These are phyloP conservation scores for Phytopythium mirpurense DNA, from an alignment of 352 stramenopile genomes.

Conservation along the genomic window DNA sequence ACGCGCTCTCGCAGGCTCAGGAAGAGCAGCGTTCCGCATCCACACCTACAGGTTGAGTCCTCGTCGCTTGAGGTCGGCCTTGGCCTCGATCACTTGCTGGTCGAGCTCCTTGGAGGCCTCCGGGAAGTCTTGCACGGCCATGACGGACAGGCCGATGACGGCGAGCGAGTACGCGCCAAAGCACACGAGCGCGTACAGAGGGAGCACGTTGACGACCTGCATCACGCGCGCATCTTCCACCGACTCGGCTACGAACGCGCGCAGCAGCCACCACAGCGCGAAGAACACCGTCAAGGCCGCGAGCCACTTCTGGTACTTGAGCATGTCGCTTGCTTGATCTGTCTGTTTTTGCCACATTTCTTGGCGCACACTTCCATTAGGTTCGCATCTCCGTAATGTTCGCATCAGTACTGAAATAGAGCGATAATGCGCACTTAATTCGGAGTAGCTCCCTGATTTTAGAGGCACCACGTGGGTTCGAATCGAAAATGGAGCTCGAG, in stretches of 20 bases:
- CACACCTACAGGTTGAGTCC: slow-evolving; percentile 37
- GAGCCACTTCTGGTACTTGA: slow-evolving; percentile 82
- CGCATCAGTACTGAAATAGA: neutral
- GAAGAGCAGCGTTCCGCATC: neutral
- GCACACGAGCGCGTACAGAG: slow-evolving; percentile 62
- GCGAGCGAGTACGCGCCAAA: slow-evolving; percentile 73
- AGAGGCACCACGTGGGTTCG: slow-evolving; percentile 1
- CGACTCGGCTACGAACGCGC: slow-evolving; percentile 28
- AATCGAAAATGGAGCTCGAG: slow-evolving; percentile 8
- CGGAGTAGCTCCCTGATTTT: neutral
- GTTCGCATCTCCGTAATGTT: neutral
- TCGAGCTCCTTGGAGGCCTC: slow-evolving; percentile 68
- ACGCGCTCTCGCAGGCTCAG: neutral
- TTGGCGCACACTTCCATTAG: neutral
- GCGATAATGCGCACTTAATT: neutral
- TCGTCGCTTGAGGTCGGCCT: slow-evolving; percentile 52
- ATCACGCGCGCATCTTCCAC: slow-evolving; percentile 32
- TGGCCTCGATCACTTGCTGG: slow-evolving; percentile 55
- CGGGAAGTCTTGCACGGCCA: slow-evolving; percentile 63
- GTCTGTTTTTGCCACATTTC: too few relatives aligned
- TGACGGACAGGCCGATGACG: slow-evolving; percentile 60
- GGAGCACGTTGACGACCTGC: slow-evolving; percentile 49
- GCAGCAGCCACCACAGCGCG: slow-evolving; percentile 45
- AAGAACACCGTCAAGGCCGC: slow-evolving; percentile 37
- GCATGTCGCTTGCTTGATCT: slow-evolving; percentile 31